Conservation (phyloP, 108 stramenopile species). For the Schizochytrium sp. region DNA sequence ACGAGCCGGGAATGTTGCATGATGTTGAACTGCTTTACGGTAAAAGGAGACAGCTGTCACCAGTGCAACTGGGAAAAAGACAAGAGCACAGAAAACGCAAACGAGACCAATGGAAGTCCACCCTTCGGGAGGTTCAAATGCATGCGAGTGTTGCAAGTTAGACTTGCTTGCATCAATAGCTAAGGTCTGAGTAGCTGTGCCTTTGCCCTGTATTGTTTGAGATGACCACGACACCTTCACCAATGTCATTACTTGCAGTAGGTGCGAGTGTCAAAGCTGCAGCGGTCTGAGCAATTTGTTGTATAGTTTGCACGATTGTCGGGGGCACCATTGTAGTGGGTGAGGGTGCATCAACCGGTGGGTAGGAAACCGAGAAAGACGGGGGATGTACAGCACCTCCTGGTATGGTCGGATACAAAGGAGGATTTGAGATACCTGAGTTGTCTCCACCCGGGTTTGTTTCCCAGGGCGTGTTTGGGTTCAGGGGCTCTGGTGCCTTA, state of each 20-base stretch:
- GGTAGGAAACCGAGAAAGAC: no score
- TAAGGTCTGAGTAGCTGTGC: constrained; percentile 36
- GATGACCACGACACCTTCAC: constrained; percentile 32
- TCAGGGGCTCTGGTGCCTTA: no score
- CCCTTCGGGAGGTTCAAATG: constrained; percentile 39
- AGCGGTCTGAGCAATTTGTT: not conserved
- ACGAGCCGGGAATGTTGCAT: not conserved
- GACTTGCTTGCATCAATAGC: not conserved
- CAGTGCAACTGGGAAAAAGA: constrained; percentile 17
- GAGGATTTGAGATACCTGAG: no score
- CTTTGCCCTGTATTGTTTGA: not conserved
- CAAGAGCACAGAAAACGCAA: not conserved
- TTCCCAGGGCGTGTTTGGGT: no score
- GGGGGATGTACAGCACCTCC: no score
- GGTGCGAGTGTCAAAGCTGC: not conserved
- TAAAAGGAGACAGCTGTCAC: not conserved
- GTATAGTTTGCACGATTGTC: not conserved
- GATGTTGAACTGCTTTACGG: not conserved
- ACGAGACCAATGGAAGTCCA: constrained; percentile 29
- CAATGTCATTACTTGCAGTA: constrained; percentile 2
- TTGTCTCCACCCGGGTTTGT: no score
- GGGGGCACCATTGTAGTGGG: not conserved
- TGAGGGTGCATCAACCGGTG: not conserved
- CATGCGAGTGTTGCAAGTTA: not conserved
- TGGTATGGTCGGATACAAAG: no score